A percentile compares a stretch with the other conserved stretches of the same genome.
Conservation (phyloP, 2,329 filamentous ascomycete species). For the Penicillium paneum region DNA sequence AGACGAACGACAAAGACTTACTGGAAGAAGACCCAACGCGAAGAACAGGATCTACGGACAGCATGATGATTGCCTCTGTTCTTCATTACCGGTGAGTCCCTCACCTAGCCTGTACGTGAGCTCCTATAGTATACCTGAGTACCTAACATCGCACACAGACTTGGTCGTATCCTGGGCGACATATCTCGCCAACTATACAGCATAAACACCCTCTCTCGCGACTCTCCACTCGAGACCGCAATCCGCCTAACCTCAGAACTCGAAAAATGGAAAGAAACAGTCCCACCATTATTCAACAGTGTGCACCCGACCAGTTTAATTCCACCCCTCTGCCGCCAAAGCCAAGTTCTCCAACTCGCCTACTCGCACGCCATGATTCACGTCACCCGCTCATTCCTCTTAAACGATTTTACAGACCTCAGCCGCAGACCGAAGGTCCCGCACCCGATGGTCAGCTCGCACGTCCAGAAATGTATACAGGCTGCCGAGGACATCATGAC, state of each 20-base stretch:
- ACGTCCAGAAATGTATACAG: constrained; percentile 44
- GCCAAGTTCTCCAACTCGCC: constrained; percentile 39
- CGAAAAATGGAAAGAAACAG: constrained; percentile 37
- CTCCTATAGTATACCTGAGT: background rate
- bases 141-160: constrained; percentile 26
- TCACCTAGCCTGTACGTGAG: background rate
- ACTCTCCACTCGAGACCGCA: constrained; percentile 33
- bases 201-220: constrained; percentile 30
- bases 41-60: constrained; percentile 34
- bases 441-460: constrained; percentile 33
- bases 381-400: constrained; percentile 37
- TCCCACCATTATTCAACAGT: constrained; percentile 37
- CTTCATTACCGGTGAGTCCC: constrained; percentile 36
- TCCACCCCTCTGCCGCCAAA: constrained; percentile 39
- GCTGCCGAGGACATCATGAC: constrained; percentile 43
- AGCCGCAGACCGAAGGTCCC: constrained; percentile 31
- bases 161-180: constrained; percentile 52
- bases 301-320: constrained; percentile 37
- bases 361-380: constrained; percentile 42
- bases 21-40: constrained; percentile 40
- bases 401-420: constrained; percentile 38
- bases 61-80: constrained; percentile 42
- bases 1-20: constrained; percentile 58
- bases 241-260: constrained; percentile 35
- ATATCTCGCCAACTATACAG: constrained; percentile 47